Evolutionary conservation across 768 basidiomycete species (phyloP).

Genomic region (Hortiboletus campestris): DNA sequence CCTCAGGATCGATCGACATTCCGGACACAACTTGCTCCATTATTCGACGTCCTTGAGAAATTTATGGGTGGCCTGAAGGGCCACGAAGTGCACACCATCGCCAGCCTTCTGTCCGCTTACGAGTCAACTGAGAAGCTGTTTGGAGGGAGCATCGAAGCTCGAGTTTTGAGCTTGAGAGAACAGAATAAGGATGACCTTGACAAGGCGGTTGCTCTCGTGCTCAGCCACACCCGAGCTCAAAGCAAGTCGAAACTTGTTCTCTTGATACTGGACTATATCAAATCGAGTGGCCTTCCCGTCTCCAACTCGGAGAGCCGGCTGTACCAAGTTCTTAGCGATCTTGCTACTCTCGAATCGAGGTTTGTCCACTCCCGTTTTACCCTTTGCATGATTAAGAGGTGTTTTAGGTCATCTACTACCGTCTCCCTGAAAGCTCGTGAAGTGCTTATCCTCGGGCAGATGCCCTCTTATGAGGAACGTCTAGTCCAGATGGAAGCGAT

Average conservation of each 20-base stretch:
- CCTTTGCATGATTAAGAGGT: constrained; percentile 1
- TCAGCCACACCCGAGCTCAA: constrained; percentile 95
- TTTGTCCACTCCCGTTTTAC: constrained; percentile 34
- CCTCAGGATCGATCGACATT: constrained; percentile 81
- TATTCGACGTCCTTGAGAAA: constrained; percentile 75
- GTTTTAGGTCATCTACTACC: constrained; percentile 74
- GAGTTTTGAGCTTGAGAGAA: constrained; percentile 86
- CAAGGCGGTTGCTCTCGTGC: constrained; percentile 78
- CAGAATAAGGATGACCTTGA: constrained; percentile 92
- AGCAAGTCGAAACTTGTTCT: constrained; percentile 89
- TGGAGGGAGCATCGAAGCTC: constrained; percentile 90
- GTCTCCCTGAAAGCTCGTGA: constrained; percentile 96
- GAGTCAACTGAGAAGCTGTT: constrained; percentile 89
- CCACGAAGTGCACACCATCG: constrained; percentile 80
- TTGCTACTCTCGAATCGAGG: constrained; percentile 89
- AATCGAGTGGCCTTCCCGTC: constrained; percentile 71
- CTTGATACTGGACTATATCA: constrained; percentile 86
- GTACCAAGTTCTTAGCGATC: constrained; percentile 71
- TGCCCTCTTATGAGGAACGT: constrained; percentile 97
- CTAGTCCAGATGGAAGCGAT: constrained; percentile 92
- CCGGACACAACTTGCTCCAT: constrained; percentile 62
- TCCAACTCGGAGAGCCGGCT: constrained; percentile 72
- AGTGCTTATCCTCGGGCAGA: constrained; percentile 91
- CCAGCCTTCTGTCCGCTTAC: constrained; percentile 74
- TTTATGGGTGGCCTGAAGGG: constrained; percentile 82